A percentile compares a stretch with the other conserved stretches of the same genome.
These are phyloP conservation scores for Penicillium glabrum DNA, from an alignment of 2,329 filamentous ascomycete genomes.

Conservation along the genomic window DNA sequence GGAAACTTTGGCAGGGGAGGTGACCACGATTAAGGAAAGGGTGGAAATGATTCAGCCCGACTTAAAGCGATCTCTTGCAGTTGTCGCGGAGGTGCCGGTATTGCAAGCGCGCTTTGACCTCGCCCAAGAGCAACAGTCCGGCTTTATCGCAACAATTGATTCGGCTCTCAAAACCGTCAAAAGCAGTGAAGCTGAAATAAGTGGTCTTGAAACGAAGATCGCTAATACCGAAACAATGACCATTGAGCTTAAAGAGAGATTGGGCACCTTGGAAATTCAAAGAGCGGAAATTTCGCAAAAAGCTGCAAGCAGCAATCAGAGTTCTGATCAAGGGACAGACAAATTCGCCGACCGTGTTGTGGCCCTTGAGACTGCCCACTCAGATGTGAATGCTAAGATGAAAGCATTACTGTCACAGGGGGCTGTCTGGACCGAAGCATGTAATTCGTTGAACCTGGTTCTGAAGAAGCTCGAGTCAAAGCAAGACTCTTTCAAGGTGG, in stretches of 20 bases:
- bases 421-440: neutral
- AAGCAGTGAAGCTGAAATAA: neutral
- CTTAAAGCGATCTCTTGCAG: neutral
- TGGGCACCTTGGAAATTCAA: neutral
- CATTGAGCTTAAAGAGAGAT: neutral
- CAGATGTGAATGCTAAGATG: neutral
- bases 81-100: neutral
- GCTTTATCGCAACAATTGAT: neutral
- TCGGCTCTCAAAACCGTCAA: too few relatives aligned
- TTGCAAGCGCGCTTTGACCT: neutral
- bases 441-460: neutral
- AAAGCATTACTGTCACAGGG: neutral
- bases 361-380: neutral
- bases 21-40: neutral
- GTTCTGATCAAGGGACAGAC: neutral
- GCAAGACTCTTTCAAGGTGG: slow-evolving; percentile 12
- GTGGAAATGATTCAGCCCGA: neutral
- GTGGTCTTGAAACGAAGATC: neutral
- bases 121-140: neutral
- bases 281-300: neutral
- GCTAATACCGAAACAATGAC: neutral
- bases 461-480: neutral
- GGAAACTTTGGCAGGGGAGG: neutral
- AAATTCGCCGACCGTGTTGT: neutral
- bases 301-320: neutral